Evolutionary conservation across 2,329 filamentous ascomycete genomes (phyloP).

Genomic region (Colletotrichum sansevieriae): DNA sequence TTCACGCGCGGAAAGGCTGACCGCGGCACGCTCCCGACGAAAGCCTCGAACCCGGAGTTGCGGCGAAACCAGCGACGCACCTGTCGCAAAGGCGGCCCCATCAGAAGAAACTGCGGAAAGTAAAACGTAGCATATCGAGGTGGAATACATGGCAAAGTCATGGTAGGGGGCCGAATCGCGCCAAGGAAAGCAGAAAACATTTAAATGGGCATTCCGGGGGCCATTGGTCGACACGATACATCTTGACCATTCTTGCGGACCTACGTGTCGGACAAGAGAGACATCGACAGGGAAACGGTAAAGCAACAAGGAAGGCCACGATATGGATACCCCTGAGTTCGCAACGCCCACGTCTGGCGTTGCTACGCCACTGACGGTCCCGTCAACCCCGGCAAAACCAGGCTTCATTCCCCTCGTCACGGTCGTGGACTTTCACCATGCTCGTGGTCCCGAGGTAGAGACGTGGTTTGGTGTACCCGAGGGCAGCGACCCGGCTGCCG

Average conservation of each 20-base stretch:
- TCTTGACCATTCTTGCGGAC: not conserved
- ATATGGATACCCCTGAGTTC: constrained; percentile 39
- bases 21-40: constrained; percentile 1
- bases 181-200: constrained; percentile 30
- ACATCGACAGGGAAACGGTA: not conserved
- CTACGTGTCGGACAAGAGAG: not conserved
- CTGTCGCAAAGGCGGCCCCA: not conserved
- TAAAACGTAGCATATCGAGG: constrained; percentile 5
- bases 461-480: constrained; percentile 85
- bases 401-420: constrained; percentile 78
- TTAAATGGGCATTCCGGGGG: not conserved
- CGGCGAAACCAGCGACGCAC: constrained; percentile 30
- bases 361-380: constrained; percentile 37
- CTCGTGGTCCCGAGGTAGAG: constrained; percentile 91
- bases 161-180: constrained; percentile 35
- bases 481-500: constrained; percentile 80
- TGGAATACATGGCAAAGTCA: constrained; percentile 33
- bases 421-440: constrained; percentile 88
- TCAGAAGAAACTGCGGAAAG: constrained; percentile 1
- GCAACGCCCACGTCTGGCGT: constrained; percentile 36
- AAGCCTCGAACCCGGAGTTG: constrained; percentile 12
- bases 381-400: constrained; percentile 45
- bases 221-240: constrained; percentile 10
- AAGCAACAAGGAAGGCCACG: constrained; percentile 12
- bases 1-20: constrained; percentile 8